Evolutionary conservation across 2,329 filamentous ascomycete genomes (phyloP).

Genomic region (Aspergillus sojae): DNA sequence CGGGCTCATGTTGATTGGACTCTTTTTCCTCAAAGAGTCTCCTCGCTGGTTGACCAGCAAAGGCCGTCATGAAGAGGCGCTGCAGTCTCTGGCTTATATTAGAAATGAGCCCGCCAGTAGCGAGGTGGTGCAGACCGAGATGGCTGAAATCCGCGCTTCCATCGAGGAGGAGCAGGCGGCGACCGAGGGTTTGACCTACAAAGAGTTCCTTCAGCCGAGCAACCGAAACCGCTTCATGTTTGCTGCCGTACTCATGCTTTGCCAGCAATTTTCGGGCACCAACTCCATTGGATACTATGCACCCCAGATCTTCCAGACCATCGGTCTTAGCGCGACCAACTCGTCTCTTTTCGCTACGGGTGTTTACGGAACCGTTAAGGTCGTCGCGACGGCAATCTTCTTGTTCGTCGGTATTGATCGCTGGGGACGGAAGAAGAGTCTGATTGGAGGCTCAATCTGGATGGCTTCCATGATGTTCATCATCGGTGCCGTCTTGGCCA

Average conservation of each 20-base stretch:
- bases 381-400: conserved; percentile 41
- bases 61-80: conserved; percentile 50
- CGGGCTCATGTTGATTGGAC: conserved; percentile 51
- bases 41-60: conserved; percentile 59
- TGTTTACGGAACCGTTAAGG: conserved; percentile 43
- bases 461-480: conserved; percentile 44
- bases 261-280: conserved; percentile 45
- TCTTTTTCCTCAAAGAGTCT: conserved; percentile 56
- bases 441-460: conserved; percentile 39
- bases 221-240: conserved; percentile 42
- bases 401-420: conserved; percentile 41
- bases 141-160: conserved; percentile 44
- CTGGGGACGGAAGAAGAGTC: conserved; percentile 38
- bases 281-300: conserved; percentile 45
- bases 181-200: conserved; percentile 46
- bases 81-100: conserved; percentile 40
- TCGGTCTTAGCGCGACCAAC: conserved; percentile 37
- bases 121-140: conserved; percentile 33
- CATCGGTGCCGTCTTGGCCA: conserved; percentile 38
- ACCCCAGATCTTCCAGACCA: conserved; percentile 40
- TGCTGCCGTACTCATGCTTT: conserved; percentile 43
- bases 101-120: conserved; percentile 33
- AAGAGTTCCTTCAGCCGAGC: conserved; percentile 41
- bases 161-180: conserved; percentile 45
- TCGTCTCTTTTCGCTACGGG: conserved; percentile 42